Conservation (phyloP, 176 grass and related monocot genomes). For the Lolium perenne region DNA sequence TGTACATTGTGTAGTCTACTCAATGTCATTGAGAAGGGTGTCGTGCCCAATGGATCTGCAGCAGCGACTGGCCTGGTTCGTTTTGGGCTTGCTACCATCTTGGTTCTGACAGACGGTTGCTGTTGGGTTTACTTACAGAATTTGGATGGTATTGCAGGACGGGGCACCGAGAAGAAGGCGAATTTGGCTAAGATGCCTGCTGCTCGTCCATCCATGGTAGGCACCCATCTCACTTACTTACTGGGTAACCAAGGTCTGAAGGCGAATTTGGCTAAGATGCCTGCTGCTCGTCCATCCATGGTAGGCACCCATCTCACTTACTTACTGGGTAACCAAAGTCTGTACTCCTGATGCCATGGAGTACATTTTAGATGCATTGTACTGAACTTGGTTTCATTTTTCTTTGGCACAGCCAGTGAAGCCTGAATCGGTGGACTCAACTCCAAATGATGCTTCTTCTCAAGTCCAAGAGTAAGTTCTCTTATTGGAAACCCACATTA, state of each 20-base stretch:
- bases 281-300: constrained; percentile 46
- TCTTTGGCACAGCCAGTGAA: too few species aligned
- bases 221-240: background rate
- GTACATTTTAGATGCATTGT: too few species aligned
- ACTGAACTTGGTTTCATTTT: too few species aligned
- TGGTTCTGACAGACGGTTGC: constrained; percentile 6
- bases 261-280: constrained; percentile 28
- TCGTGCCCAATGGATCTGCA: constrained; percentile 51
- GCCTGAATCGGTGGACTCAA: too few species aligned
- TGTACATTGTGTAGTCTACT: too few species aligned
- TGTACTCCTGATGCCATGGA: background rate
- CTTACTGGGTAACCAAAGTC: constrained; percentile 16
- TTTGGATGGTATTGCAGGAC: constrained; percentile 49
- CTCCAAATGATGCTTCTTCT: too few species aligned
- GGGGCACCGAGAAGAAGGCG: constrained; percentile 41
- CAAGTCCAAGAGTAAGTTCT: too few species aligned
- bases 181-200: constrained; percentile 32
- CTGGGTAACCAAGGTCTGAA: constrained; percentile 12
- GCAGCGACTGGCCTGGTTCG: constrained; percentile 48
- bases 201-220: constrained; percentile 58
- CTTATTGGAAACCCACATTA: too few species aligned
- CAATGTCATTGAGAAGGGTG: constrained; percentile 7
- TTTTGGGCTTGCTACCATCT: background rate
- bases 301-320: constrained; percentile 36
- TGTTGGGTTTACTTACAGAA: constrained; percentile 33